Conservation (phyloP, 2,329 filamentous ascomycete species). For the Colletotrichum caudatum region DNA sequence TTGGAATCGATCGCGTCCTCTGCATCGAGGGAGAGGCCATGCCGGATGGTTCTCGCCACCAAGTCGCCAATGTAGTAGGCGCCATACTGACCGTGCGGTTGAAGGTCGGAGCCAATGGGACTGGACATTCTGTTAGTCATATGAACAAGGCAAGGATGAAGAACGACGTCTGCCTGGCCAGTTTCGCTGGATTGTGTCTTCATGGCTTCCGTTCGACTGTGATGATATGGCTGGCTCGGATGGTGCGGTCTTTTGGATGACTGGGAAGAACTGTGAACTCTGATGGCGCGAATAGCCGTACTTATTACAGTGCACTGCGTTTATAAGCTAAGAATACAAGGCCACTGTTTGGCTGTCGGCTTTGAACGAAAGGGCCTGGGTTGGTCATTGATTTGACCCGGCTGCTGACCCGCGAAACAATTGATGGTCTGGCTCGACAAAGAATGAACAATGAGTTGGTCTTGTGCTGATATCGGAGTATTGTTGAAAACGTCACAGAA, state of each 20-base stretch:
- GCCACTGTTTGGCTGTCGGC: not conserved
- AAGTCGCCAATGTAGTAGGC: constrained; percentile 1
- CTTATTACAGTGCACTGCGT: not conserved
- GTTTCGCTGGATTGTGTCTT: not conserved
- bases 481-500: not conserved
- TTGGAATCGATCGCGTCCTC: not conserved
- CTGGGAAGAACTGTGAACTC: not conserved
- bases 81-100: not conserved
- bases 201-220: not conserved
- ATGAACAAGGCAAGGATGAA: not conserved
- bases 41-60: not conserved
- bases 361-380: too few species aligned
- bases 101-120: not conserved
- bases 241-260: not conserved
- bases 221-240: not conserved
- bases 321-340: not conserved
- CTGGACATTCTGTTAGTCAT: not conserved
- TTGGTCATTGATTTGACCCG: not conserved
- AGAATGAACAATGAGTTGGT: not conserved
- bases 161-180: not conserved
- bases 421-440: not conserved
- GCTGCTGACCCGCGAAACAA: not conserved
- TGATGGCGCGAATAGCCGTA: not conserved
- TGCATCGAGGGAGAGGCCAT: not conserved
- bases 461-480: fast-evolving